These are phyloP conservation scores for Ceratocystiopsis minuta DNA, from an alignment of 2,329 filamentous ascomycete genomes.

Conservation along the genomic window DNA sequence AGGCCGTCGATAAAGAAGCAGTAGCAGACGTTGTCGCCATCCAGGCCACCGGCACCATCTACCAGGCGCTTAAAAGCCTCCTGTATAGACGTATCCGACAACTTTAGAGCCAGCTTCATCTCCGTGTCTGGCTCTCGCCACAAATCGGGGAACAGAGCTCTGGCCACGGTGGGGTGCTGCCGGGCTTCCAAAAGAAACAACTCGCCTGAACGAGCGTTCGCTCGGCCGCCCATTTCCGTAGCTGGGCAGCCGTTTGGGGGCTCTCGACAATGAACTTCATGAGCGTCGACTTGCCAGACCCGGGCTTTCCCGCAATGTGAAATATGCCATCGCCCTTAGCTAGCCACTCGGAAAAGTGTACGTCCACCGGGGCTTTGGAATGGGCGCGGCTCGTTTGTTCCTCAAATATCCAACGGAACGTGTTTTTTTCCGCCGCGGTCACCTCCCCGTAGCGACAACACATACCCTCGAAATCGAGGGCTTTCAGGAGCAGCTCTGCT, in stretches of 20 bases:
- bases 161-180: background rate
- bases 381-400: background rate
- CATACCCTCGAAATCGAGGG: background rate
- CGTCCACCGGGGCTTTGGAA: background rate
- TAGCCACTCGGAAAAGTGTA: background rate
- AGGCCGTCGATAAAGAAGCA: constrained; percentile 3
- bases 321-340: background rate
- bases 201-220: background rate
- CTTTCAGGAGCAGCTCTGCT: background rate
- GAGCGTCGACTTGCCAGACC: constrained; percentile 4
- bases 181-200: constrained; percentile 3
- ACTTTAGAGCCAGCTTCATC: no score
- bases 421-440: background rate
- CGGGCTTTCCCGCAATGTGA: constrained; percentile 2
- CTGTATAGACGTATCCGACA: no score
- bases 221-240: background rate
- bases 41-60: no score
- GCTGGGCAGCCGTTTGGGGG: background rate
- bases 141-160: background rate
- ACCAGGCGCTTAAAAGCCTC: no score
- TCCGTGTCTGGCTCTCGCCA: no score
- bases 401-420: background rate
- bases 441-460: background rate
- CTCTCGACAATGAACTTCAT: background rate
- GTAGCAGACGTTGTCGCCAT: background rate